A percentile compares a stretch with the other conserved stretches of the same genome.
phyloP scores from a whole-genome alignment of 306 rosid genomes.

The Quercus bicolor region DNA sequence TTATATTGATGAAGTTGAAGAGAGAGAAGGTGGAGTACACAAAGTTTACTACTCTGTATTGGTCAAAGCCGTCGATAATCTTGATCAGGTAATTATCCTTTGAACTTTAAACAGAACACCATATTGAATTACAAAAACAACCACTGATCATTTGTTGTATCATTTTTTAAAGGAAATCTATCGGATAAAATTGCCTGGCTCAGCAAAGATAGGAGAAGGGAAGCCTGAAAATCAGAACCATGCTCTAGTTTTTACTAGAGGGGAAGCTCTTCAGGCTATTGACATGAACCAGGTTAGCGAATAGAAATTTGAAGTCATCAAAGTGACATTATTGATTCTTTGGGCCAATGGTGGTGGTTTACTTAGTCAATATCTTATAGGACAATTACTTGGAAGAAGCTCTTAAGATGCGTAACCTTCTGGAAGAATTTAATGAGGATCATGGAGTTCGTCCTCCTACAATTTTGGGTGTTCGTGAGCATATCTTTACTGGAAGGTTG shows the following conservation, averaged over 20 bases:
- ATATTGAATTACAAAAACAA: slow-evolving; percentile 9
- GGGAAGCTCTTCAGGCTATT: slow-evolving; percentile 96
- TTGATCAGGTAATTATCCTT: slow-evolving; percentile 68
- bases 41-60: slow-evolving; percentile 92
- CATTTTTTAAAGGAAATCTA: slow-evolving; percentile 70
- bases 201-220: slow-evolving; percentile 94
- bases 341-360: slow-evolving; percentile 25
- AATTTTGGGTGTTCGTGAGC: slow-evolving; percentile 96
- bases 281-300: slow-evolving; percentile 93
- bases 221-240: slow-evolving; percentile 99
- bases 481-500: slow-evolving; percentile 95
- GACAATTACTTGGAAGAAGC: slow-evolving; percentile 99
- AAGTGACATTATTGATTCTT: slow-evolving; percentile 18
- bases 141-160: slow-evolving; percentile 30
- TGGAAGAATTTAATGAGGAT: slow-evolving; percentile 92
- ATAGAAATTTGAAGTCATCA: slow-evolving; percentile 16
- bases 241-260: slow-evolving; percentile 87
- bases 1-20: slow-evolving; percentile 96
- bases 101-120: slow-evolving; percentile 15
- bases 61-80: slow-evolving; percentile 86
- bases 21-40: slow-evolving; percentile 74
- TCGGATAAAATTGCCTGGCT: slow-evolving; percentile 85
- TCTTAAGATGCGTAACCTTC: slow-evolving; percentile 93
- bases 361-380: slow-evolving; percentile 42
- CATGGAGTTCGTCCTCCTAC: slow-evolving; percentile 96